These are phyloP conservation scores for Psilocybe azurescens DNA, from an alignment of 768 basidiomycete species.

Conservation along the genomic window DNA sequence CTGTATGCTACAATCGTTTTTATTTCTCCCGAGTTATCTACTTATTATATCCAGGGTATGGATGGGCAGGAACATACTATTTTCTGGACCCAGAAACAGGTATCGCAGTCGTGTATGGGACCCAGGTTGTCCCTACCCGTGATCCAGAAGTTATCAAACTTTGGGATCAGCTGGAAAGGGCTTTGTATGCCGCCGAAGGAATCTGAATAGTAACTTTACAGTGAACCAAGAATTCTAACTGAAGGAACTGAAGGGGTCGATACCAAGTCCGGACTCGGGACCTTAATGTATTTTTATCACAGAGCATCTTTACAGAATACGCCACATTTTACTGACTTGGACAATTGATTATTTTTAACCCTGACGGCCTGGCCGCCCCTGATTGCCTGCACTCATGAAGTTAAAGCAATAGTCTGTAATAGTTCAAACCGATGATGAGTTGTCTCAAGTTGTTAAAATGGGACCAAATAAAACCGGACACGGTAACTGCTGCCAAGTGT, in stretches of 20 bases:
- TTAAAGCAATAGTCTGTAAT: too few relatives aligned
- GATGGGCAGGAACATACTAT: constrained; percentile 40
- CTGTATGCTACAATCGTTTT: constrained; percentile 28
- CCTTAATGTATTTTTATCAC: constrained; percentile 2
- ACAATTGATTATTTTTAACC: background rate
- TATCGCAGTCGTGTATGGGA: constrained; percentile 39
- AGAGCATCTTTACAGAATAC: background rate
- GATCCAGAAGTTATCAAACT: constrained; percentile 29
- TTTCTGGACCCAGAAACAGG: constrained; percentile 41
- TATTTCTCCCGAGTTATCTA: background rate
- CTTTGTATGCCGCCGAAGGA: constrained; percentile 20
- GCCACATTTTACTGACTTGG: constrained; percentile 13
- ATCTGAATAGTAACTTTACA: background rate
- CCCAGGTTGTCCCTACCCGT: constrained; percentile 32
- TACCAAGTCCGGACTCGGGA: background rate
- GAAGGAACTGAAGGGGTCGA: background rate
- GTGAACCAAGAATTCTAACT: background rate
- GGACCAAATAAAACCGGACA: too few relatives aligned
- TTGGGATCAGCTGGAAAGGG: constrained; percentile 28
- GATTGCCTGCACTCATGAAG: too few relatives aligned
- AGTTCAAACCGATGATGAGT: too few relatives aligned
- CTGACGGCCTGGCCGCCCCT: background rate
- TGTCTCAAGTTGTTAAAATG: too few relatives aligned
- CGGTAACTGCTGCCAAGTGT: too few relatives aligned
- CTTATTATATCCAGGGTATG: constrained; percentile 29